Conservation (phyloP, 2,329 filamentous ascomycete genomes). For the Sporothrix phasma region DNA sequence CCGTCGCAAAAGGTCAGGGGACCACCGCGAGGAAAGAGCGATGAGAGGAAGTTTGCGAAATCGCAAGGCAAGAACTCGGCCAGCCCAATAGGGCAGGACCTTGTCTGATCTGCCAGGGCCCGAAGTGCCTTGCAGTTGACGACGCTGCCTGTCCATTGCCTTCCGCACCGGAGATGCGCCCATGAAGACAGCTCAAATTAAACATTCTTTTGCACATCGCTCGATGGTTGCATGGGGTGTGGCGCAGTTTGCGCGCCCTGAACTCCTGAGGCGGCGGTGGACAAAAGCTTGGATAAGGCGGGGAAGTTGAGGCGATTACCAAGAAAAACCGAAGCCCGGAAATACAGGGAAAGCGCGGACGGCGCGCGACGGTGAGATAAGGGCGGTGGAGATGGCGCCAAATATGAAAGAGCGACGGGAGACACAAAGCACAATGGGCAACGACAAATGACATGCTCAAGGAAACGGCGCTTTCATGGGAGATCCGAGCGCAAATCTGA, state of each 20-base stretch:
- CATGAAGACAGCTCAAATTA: too few species aligned
- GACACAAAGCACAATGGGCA: neutral
- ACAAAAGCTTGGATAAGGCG: slow-evolving; percentile 2
- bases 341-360: neutral
- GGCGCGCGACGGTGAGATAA: slow-evolving; percentile 3
- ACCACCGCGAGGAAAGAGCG: neutral
- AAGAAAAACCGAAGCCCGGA: slow-evolving; percentile 1
- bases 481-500: neutral
- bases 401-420: neutral
- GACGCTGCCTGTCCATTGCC: neutral
- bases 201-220: neutral
- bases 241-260: neutral
- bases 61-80: neutral
- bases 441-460: neutral
- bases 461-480: neutral
- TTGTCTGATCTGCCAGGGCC: neutral
- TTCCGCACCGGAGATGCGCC: neutral
- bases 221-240: neutral
- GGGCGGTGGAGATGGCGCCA: neutral
- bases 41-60: neutral
- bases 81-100: slow-evolving; percentile 1
- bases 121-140: neutral
- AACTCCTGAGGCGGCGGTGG: neutral
- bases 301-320: slow-evolving; percentile 4
- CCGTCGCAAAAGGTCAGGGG: slow-evolving; percentile 1